phyloP scores from a whole-genome alignment of 2,329 filamentous ascomycete genomes.

The Mollisiaceae sp. region DNA sequence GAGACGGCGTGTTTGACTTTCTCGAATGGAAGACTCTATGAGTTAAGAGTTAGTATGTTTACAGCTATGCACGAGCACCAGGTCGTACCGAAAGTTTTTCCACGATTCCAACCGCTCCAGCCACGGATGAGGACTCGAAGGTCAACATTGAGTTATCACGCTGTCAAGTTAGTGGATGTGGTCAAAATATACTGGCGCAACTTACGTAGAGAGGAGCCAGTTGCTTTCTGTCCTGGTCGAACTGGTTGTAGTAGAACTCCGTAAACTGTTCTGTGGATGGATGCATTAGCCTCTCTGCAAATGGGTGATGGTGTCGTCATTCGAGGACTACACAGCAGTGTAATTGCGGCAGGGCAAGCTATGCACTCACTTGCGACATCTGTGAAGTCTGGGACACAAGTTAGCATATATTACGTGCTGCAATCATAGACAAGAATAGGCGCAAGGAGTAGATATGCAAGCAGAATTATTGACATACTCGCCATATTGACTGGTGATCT shows the following conservation, averaged over 20 bases:
- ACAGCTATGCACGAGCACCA: neutral
- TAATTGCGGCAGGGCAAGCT: neutral
- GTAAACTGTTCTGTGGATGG: conserved; percentile 77
- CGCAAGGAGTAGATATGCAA: neutral
- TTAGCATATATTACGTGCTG: conserved; percentile 29
- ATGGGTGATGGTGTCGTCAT: too few species aligned
- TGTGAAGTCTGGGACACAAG: conserved; percentile 44
- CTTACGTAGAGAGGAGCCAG: conserved; percentile 83
- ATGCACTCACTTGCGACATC: conserved; percentile 49
- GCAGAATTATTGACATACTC: conserved; percentile 33
- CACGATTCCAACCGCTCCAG: conserved; percentile 70
- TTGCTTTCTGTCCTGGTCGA: conserved; percentile 72
- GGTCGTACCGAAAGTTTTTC: conserved; percentile 78
- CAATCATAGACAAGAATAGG: neutral
- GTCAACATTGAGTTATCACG: conserved; percentile 89
- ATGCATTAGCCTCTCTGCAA: neutral
- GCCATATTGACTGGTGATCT: conserved; percentile 37
- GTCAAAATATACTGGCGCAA: conserved; percentile 22
- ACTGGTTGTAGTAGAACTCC: conserved; percentile 87
- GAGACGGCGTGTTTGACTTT: conserved; percentile 79
- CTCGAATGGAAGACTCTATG: conserved; percentile 76
- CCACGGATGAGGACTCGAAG: conserved; percentile 75
- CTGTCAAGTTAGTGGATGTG: conserved; percentile 52
- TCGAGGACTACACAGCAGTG: too few species aligned
- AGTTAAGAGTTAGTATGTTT: conserved; percentile 21